A percentile compares a stretch with the other conserved stretches of the same genome.
Conservation (phyloP, 1,284 basidiomycete genomes). For the Cystobasidium slooffiae region DNA sequence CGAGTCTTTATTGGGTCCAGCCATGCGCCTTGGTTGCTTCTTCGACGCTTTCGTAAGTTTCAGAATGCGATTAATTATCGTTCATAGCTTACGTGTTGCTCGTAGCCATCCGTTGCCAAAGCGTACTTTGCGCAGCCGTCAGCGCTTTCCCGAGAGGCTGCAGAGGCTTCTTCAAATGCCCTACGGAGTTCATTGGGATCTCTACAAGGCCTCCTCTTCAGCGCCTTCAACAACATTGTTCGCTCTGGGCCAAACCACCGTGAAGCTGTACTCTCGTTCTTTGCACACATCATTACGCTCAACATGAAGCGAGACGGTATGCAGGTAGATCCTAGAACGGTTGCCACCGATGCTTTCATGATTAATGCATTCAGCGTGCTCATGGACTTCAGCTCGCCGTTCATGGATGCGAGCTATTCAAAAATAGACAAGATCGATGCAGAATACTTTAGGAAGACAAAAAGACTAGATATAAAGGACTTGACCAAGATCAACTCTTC, state of each 20-base stretch:
- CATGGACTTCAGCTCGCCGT: conserved; percentile 89
- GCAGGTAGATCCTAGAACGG: conserved; percentile 83
- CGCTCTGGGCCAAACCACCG: conserved; percentile 77
- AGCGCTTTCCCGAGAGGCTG: conserved; percentile 71
- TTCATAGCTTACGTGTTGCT: conserved; percentile 5
- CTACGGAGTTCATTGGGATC: conserved; percentile 66
- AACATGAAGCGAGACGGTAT: conserved; percentile 88
- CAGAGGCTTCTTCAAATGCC: conserved; percentile 82
- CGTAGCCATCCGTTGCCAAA: conserved; percentile 73
- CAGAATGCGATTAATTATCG: too few relatives aligned
- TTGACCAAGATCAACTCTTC: conserved; percentile 91
- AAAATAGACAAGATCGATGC: conserved; percentile 95
- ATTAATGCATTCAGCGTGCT: conserved; percentile 83
- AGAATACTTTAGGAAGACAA: conserved; percentile 70
- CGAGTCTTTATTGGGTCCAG: conserved; percentile 76
- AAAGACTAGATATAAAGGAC: conserved; percentile 73
- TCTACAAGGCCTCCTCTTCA: conserved; percentile 75
- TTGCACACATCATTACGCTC: conserved; percentile 72
- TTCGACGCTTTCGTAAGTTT: conserved; percentile 77
- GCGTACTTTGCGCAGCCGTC: conserved; percentile 83
- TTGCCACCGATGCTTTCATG: conserved; percentile 92
- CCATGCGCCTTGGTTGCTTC: conserved; percentile 80
- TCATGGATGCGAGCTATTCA: conserved; percentile 87
- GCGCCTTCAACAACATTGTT: conserved; percentile 85
- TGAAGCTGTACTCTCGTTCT: conserved; percentile 83